These are phyloP conservation scores for Lactarius akahatsu DNA, from an alignment of 768 basidiomycete genomes.

Conservation along the genomic window DNA sequence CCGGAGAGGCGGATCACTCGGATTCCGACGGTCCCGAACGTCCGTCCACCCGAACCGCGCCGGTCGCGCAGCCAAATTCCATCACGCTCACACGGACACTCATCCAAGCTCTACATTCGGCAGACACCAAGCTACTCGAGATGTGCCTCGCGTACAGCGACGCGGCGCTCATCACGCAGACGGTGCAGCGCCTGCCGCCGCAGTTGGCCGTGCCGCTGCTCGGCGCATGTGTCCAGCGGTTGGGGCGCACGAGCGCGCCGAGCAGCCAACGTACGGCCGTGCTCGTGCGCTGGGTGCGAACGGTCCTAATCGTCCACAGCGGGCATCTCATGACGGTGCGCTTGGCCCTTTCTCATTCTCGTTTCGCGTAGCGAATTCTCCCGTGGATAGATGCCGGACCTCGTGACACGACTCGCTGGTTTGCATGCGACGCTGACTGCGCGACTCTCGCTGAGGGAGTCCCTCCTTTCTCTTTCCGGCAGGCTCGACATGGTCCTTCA, in stretches of 20 bases:
- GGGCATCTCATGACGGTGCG: constrained; percentile 92
- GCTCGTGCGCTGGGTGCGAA: constrained; percentile 75
- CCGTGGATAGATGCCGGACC: constrained; percentile 74
- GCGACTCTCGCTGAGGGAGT: constrained; percentile 79
- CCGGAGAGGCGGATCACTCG: constrained; percentile 39
- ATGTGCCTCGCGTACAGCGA: constrained; percentile 86
- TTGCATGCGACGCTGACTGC: constrained; percentile 80
- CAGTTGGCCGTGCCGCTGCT: constrained; percentile 85
- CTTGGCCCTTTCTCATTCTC: constrained; percentile 28
- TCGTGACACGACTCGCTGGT: constrained; percentile 82
- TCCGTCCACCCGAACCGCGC: constrained; percentile 26
- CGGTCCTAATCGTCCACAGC: constrained; percentile 81
- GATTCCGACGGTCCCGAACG: constrained; percentile 51
- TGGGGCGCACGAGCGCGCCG: constrained; percentile 78
- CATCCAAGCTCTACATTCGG: constrained; percentile 94
- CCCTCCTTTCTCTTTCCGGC: constrained; percentile 81
- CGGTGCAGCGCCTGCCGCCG: constrained; percentile 81
- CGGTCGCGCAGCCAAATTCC: constrained; percentile 53
- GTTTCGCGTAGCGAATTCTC: constrained; percentile 1
- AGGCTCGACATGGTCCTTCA: constrained; percentile 91
- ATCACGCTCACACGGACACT: constrained; percentile 90
- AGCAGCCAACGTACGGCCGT: constrained; percentile 73
- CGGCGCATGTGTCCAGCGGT: constrained; percentile 82
- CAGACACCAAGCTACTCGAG: constrained; percentile 84
- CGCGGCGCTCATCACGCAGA: constrained; percentile 76